Evolutionary conservation across 495 filamentous ascomycete species (phyloP), one percentile per base, ranked within the genome.

Genomic region (Penicillium desertorum): DNA sequence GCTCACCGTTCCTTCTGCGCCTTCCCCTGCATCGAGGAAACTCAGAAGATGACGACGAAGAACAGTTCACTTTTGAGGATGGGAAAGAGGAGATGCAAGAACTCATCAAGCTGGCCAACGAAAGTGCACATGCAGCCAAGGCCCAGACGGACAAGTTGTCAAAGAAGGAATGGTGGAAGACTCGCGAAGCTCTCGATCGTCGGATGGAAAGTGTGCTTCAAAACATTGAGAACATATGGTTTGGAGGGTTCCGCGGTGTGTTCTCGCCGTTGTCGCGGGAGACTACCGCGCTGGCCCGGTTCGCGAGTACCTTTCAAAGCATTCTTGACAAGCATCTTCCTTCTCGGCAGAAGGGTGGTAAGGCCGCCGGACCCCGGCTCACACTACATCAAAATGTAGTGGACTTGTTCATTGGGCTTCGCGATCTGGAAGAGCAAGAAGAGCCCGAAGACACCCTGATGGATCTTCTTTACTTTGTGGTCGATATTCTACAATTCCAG

Each of bases 401-500:
- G 54, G 91, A 95, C 59, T 74, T 98, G 16, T 98, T 98, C 60
- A 81, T 95, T 57, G 91, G 90, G 1, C 79, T 98, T 9, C 89
- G 91, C 12, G 83, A 90, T 64, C 82, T 91, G 3, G 82, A 79
- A 1, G 75, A 78, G 5, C 81, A 85, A 1, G 83, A 83, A 47
- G 92, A 96, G 56, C 78, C 92, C 2, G 91, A 96, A 51, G 94
- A 98, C 60, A 83, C 86, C 0, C 68, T 98, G 42, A 89, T 85
- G 62, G 94, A 98, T 68, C 74, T 98, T 46, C 80, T 98, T 1
- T 96, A 96, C 70, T 98, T 97, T 64, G 90, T 98, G 9, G 86
- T 98, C 5, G 94, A 98, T 67, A 92, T 98, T 48, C 76, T 98
- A 27, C 95, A 98, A 71, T 98, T 98, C 72, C 89, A 95, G 60